Evolutionary conservation across 441 rosid genomes (phyloP).

Genomic region (Breynia disticha): DNA sequence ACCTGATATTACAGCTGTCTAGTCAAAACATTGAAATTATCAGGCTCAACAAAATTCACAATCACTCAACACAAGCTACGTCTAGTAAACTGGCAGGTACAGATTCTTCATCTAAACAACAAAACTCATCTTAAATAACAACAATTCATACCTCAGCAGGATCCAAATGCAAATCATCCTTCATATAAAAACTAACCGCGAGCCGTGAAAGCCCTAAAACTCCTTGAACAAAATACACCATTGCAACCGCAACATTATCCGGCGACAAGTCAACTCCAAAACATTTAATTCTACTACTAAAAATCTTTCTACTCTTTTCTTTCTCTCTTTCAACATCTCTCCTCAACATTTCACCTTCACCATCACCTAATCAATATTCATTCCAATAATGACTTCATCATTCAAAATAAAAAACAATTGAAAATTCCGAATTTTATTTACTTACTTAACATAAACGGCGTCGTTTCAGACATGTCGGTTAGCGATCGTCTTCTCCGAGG

Average conservation of each 20-base stretch:
- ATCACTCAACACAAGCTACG: not conserved
- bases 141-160: slow-evolving; percentile 75
- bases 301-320: slow-evolving; percentile 28
- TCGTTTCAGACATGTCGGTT: slow-evolving; percentile 24
- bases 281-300: slow-evolving; percentile 27
- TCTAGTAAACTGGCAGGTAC: no score
- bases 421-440: slow-evolving; percentile 14
- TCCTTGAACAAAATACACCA: slow-evolving; percentile 99
- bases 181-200: slow-evolving; percentile 85
- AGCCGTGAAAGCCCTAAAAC: slow-evolving; percentile 89
- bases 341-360: slow-evolving; percentile 35
- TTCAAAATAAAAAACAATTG: no score
- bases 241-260: slow-evolving; percentile 83
- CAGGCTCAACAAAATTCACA: slow-evolving; percentile 20
- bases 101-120: no score
- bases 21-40: slow-evolving; percentile 41
- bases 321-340: slow-evolving; percentile 31
- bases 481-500: slow-evolving; percentile 9
- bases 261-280: slow-evolving; percentile 86
- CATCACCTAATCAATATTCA: not conserved
- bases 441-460: slow-evolving; percentile 39
- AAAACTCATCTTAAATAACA: not conserved
- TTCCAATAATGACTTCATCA: not conserved
- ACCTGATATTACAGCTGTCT: slow-evolving; percentile 95
- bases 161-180: slow-evolving; percentile 92